Base-by-base conservation (phyloP, 129 eudicot genomes). In the Artemisia argyi region DNA sequence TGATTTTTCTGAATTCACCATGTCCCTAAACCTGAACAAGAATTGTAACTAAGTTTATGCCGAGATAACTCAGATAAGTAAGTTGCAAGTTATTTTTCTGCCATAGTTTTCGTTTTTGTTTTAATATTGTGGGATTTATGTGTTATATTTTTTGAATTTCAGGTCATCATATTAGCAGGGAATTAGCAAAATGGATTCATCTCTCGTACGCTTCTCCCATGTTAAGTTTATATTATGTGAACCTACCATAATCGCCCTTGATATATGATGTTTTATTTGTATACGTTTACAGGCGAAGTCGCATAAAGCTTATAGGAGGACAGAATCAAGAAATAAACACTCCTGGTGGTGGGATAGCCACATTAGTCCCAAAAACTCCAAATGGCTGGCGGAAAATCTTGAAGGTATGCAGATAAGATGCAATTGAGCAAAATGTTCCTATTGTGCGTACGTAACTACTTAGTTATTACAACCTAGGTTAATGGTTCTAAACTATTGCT, bases 281-380 rank as follows among this genome's bases (percentile, higher is more conserved):
- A 57, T 56, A 4, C 15, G 68, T 26, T 78, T 78, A 13, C 82
- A 85, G 95, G 89, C 49, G 18, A 86, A 80, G 73, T 70, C 85
- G n/a, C 72, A 72, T 17, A 91, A 65, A 67, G 65, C 71, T 62
- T 81, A 83, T 87, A 85, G 78, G 83, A 88, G 87, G 84, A 46
- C 66, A 15, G 89, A 85, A 42, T 83, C 96, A 20, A 90, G 78
- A 80, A 93, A 90, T 69, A 89, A 96, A 75, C 88, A 87, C 78
- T 89, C 98, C 17, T 89, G 97, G 98, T 89, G 95, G 97, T 93
- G 97, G 97, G 98, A 93, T 83, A 93, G 98, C 73, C 97, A 89
- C 77, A 75, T 93, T 74, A 87, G 88, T 53, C 84, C 95, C 26
- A 93, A 90, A 75, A 93, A 87, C 84, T 79, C 90, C 24, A 93